Conservation (phyloP, 2,329 filamentous ascomycete species). For the Biscogniauxia mediterranea region DNA sequence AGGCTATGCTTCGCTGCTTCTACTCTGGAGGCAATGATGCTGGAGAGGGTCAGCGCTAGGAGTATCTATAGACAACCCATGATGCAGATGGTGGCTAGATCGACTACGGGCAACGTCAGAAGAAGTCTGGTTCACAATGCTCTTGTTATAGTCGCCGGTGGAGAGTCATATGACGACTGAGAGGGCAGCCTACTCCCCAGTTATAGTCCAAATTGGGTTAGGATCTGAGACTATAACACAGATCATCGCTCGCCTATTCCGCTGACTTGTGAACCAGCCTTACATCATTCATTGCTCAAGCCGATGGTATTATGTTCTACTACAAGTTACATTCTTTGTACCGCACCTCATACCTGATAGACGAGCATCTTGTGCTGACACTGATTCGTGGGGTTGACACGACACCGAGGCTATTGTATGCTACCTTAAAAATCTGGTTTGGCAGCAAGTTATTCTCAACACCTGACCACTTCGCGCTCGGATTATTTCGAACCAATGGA, state of each 20-base stretch:
- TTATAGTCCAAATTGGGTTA: background rate
- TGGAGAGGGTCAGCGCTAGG: background rate
- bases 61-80: background rate
- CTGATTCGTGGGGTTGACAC: background rate
- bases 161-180: too few relatives aligned
- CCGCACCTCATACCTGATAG: background rate
- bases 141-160: too few relatives aligned
- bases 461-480: too few relatives aligned
- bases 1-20: conserved; percentile 24
- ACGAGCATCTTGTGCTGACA: background rate
- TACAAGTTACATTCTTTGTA: background rate
- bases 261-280: background rate
- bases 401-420: background rate
- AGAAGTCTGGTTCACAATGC: too few relatives aligned
- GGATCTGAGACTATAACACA: background rate
- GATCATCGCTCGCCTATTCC: background rate
- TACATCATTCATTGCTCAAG: background rate
- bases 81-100: background rate
- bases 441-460: too few relatives aligned
- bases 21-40: conserved; percentile 3
- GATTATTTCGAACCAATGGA: too few relatives aligned
- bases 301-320: background rate
- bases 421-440: background rate
- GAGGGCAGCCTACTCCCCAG: background rate
- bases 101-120: background rate